Base-by-base conservation (phyloP, 2,329 filamentous ascomycete species). In the Colletotrichum sp. region DNA sequence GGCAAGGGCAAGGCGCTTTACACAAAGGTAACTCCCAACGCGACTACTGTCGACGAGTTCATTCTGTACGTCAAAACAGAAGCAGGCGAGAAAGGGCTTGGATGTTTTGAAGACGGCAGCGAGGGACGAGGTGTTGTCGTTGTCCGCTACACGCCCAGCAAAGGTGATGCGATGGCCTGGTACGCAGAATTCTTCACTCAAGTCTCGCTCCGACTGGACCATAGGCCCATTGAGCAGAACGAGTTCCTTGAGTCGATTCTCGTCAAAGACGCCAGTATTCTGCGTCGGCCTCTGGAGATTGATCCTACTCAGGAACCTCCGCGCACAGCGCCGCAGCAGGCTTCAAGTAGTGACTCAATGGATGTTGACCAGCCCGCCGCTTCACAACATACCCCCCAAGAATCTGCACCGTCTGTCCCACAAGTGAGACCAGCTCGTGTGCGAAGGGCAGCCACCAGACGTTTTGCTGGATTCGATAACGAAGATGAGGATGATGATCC, bases 181-280 rank as follows among this genome's bases (percentile, higher is more conserved):
- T 94, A 91, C 73, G 87, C 89, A 18, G 85, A 91, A 3, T 92
- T 98, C 77, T 89, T 93, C 76, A 92, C 88, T 7, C 85, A 91
- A 9, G 90, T 97, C 18, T 94, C 95, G 3, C 81, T 93, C 24
- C 87, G 91, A 59, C 88, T 97, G 15, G 93, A 95, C 74, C 95
- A 98, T 81, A 91, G 95, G 6, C 92, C 95, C 4, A 93, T 98
- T 67, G 92, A 96, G 77, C 95, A 98, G 80, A 95, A 93, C 72
- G 96, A 98, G 78, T 98, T 99, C 75, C 87, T 99, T 3, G 95
- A 98, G 81, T 94, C 94, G 2, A 97, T 99, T 59, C 84, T 98
- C 33, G 91, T 87, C n/a, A 93, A 93, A 65, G 93, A 98, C 83
- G 91, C 95, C 8, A 91, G 89, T 73, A 88, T 90, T 57, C 86